Conservation (phyloP, 768 basidiomycete species). For the Kwoniella europaea region DNA sequence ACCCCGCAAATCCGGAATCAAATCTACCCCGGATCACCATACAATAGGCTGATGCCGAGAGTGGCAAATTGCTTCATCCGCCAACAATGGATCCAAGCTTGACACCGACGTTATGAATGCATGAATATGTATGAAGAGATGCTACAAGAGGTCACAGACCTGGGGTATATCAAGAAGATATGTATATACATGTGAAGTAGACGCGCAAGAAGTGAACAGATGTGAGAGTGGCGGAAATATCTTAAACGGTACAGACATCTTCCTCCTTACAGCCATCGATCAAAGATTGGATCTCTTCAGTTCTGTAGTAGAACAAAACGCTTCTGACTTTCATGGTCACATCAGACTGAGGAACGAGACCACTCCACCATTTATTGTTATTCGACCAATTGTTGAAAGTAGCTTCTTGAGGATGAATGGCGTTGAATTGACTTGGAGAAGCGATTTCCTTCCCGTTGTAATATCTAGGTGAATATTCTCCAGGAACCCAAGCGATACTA, state of each 20-base stretch:
- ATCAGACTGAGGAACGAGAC: not conserved
- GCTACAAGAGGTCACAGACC: not conserved
- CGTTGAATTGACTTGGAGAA: conserved; percentile 10
- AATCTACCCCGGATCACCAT: not conserved
- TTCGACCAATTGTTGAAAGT: conserved; percentile 24
- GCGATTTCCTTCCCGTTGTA: conserved; percentile 9
- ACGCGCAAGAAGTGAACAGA: not conserved
- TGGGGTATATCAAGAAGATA: not conserved
- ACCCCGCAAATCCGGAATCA: not conserved
- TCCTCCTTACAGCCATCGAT: not conserved
- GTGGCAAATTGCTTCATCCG: too few species aligned
- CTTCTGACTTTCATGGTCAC: conserved; percentile 15
- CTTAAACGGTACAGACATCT: conserved; percentile 13
- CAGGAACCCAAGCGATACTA: conserved; percentile 27
- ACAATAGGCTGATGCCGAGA: not conserved
- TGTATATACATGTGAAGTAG: not conserved
- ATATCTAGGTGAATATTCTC: conserved; percentile 17
- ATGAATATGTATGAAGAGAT: not conserved
- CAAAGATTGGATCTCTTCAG: conserved; percentile 7
- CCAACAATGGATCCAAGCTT: not conserved
- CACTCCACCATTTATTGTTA: conserved; percentile 7
- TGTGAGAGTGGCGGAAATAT: not conserved
- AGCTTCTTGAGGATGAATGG: conserved; percentile 8
- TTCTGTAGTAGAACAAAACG: conserved; percentile 27
- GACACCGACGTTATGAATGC: not conserved